phyloP scores from a whole-genome alignment of 768 basidiomycete species.

The Chalciporus pseudorubinellus region DNA sequence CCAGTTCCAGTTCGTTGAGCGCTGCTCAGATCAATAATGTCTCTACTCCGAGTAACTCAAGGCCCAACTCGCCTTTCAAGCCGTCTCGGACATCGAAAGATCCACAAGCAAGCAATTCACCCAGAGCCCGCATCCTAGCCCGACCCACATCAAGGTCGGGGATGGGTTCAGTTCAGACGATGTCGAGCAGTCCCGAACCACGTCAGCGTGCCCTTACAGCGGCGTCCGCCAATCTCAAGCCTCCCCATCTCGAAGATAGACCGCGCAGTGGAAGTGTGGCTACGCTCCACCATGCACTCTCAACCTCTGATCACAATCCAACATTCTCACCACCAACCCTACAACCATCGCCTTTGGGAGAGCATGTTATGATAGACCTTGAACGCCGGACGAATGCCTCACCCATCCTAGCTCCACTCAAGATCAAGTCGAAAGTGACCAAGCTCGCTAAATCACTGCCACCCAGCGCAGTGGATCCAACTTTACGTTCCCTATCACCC shows the following conservation, averaged over 20 bases:
- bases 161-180: constrained; percentile 6
- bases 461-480: constrained; percentile 21
- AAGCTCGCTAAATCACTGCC: constrained; percentile 38
- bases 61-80: constrained; percentile 39
- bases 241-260: constrained; percentile 33
- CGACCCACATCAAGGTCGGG: constrained; percentile 32
- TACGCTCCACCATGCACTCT: constrained; percentile 25
- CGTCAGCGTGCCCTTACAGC: constrained; percentile 32
- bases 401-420: constrained; percentile 26
- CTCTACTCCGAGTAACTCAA: constrained; percentile 43
- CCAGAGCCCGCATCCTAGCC: constrained; percentile 25
- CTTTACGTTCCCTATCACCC: constrained; percentile 40
- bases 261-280: constrained; percentile 30
- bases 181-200: constrained; percentile 17
- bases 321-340: constrained; percentile 14
- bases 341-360: constrained; percentile 16
- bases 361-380: constrained; percentile 9
- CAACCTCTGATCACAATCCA: constrained; percentile 20
- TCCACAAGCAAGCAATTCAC: constrained; percentile 24
- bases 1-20: constrained; percentile 22
- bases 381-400: constrained; percentile 17
- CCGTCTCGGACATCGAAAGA: constrained; percentile 35
- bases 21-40: constrained; percentile 19
- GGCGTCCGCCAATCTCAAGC: constrained; percentile 21
- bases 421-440: constrained; percentile 65